Conservation (phyloP, 208 protist species). For the Leishmania mexicana region DNA sequence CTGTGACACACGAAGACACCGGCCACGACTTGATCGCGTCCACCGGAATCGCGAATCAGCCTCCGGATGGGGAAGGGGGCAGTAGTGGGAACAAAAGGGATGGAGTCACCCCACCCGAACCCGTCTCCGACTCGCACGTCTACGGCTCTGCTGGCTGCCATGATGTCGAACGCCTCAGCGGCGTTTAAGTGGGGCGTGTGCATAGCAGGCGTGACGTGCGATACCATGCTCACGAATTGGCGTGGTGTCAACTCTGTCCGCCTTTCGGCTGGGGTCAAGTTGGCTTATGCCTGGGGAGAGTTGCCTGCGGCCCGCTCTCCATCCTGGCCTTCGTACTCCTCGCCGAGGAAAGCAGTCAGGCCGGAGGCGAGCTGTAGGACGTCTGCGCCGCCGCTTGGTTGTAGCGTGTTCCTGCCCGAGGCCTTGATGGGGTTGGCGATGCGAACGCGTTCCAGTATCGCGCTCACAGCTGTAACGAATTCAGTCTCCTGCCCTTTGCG, state of each 20-base stretch:
- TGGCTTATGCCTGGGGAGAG: background rate
- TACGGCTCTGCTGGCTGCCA: background rate
- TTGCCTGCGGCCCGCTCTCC: background rate
- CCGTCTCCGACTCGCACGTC: background rate
- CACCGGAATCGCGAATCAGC: background rate
- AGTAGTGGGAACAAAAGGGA: background rate
- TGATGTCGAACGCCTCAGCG: background rate
- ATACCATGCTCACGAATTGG: background rate
- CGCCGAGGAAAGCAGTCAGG: background rate
- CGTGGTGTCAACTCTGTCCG: background rate
- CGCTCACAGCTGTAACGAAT: background rate
- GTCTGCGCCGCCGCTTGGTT: background rate
- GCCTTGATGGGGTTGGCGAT: background rate
- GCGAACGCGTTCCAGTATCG: background rate
- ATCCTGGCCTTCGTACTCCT: background rate
- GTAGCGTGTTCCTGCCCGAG: background rate
- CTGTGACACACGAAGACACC: background rate
- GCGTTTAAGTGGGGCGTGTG: background rate
- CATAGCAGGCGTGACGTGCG: background rate
- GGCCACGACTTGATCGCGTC: background rate
- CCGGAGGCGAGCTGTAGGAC: background rate
- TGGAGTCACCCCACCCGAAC: background rate
- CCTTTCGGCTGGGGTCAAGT: background rate
- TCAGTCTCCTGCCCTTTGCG: background rate
- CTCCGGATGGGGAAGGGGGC: background rate